These are phyloP conservation scores for Pichia kluyveri DNA, from an alignment of 805 yeast species.

Conservation along the genomic window DNA sequence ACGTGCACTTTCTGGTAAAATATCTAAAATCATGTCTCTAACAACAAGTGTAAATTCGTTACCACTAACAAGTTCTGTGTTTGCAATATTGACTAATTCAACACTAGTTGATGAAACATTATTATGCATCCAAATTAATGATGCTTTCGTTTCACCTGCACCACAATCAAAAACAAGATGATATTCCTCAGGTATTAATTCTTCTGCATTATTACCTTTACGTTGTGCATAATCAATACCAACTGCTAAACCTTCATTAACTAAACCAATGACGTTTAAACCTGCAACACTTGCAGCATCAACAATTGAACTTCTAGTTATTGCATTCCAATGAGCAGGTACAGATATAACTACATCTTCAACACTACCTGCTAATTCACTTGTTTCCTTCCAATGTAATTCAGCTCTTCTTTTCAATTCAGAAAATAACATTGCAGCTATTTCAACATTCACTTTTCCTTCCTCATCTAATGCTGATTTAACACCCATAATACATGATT, in stretches of 20 bases:
- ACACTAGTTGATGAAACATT: slow-evolving; percentile 32
- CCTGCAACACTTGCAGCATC: slow-evolving; percentile 72
- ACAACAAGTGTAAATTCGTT: slow-evolving; percentile 58
- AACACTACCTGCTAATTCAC: slow-evolving; percentile 37
- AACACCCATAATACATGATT: slow-evolving; percentile 52
- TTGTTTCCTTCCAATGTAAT: slow-evolving; percentile 43
- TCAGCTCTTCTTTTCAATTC: slow-evolving; percentile 62
- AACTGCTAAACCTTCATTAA: slow-evolving; percentile 89
- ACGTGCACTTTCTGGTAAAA: slow-evolving; percentile 20
- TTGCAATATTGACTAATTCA: slow-evolving; percentile 66
- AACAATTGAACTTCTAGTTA: slow-evolving; percentile 59
- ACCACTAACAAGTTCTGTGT: slow-evolving; percentile 67
- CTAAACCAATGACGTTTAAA: slow-evolving; percentile 52
- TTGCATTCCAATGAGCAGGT: slow-evolving; percentile 59
- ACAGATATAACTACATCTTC: slow-evolving; percentile 67
- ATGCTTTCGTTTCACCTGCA: slow-evolving; percentile 83
- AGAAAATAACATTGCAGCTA: slow-evolving; percentile 72
- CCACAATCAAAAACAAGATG: slow-evolving; percentile 86
- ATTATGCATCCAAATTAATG: slow-evolving; percentile 56
- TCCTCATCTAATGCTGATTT: slow-evolving; percentile 60
- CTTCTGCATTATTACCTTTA: slow-evolving; percentile 30
- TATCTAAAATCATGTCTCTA: slow-evolving; percentile 45
- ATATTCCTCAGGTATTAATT: slow-evolving; percentile 34
- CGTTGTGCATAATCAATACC: slow-evolving; percentile 69
- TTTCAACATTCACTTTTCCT: slow-evolving; percentile 56